Evolutionary conservation across 2,329 filamentous ascomycete genomes (phyloP).

Genomic region (Blastomyces silverae): DNA sequence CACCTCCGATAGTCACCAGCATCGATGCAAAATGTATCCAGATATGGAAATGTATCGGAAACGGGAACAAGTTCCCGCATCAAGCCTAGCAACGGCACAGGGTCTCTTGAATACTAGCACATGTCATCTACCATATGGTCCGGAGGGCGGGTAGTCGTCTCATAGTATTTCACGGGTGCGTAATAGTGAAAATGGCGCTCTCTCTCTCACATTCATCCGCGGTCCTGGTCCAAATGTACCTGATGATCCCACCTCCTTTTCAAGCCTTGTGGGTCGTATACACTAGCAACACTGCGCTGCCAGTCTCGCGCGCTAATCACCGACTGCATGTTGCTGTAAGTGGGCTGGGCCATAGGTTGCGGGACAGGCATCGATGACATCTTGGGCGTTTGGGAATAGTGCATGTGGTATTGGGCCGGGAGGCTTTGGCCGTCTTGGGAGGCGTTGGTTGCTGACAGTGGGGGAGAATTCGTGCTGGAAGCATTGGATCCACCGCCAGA

Average conservation of each 20-base stretch:
- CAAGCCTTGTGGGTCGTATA: slow-evolving; percentile 42
- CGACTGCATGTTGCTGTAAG: slow-evolving; percentile 24
- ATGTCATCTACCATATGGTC: neutral
- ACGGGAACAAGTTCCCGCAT: neutral
- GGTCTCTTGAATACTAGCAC: neutral
- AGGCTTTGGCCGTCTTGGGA: slow-evolving; percentile 26
- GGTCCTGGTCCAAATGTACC: neutral
- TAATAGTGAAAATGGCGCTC: neutral
- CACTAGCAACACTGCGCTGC: slow-evolving; percentile 45
- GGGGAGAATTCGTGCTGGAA: slow-evolving; percentile 37
- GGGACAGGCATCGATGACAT: slow-evolving; percentile 27
- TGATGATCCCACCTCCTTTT: slow-evolving; percentile 39
- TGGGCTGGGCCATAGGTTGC: slow-evolving; percentile 32
- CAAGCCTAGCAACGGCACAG: neutral
- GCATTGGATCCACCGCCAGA: slow-evolving; percentile 55
- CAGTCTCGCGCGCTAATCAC: slow-evolving; percentile 43
- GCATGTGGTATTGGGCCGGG: slow-evolving; percentile 6
- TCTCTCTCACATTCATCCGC: neutral
- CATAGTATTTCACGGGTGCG: slow-evolving; percentile 2
- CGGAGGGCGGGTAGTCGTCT: neutral
- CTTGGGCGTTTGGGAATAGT: slow-evolving; percentile 13
- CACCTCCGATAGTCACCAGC: neutral
- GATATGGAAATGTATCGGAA: neutral
- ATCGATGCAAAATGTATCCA: neutral
- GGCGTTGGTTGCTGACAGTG: slow-evolving; percentile 34